Evolutionary conservation across 768 basidiomycete genomes (phyloP), one percentile per base, ranked within the genome.

Genomic region (Cystofilobasidium ferigula): DNA sequence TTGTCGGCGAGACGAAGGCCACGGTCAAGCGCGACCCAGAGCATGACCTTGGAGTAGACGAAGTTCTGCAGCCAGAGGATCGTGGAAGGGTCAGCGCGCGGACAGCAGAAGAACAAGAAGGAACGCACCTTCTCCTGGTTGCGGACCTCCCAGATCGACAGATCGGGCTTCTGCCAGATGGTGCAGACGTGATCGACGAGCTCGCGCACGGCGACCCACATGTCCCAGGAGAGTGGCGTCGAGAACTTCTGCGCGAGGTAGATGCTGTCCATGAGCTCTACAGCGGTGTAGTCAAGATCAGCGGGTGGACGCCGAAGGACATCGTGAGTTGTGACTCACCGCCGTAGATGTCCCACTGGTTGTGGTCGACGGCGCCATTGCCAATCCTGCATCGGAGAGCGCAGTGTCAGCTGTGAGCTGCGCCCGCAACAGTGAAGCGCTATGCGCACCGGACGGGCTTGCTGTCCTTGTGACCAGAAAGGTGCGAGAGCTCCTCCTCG

Each of bases 1-100:
- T 99, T 99, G 40, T 97, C 93, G 3, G 92, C 89, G 28, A 99
- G 81, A 13, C 94, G 87, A 7, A 98, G 80, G 79, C 92, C 93
- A 79, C 94, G 81, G 71, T 98, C 93, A 63, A 97, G 84, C 0
- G 93, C 93, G 56, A 97, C 93, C 93, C 89, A 68, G 72, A 93
- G 81, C 90, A 94, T 94, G 53, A 93, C 81, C 85, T 89, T 75
- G 13, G 61, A 51, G 51, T 40, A 64, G 26, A 68, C 36, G 40
- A 62, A 68, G 67, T 68, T 57, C 61, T 65, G 34, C 18, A 9
- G 12, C n/a, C 45, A 24, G 5, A 22, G 22, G 51, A 56, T 9
- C 14, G 14, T 24, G 2, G 47, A 9, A 28, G 18, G 14, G 43
- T 12, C 20, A 47, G 12, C 22, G 18, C 26, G 38, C 26, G 42